Conservation (phyloP, 2,329 filamentous ascomycete genomes). For the Pyrenophora graminea region DNA sequence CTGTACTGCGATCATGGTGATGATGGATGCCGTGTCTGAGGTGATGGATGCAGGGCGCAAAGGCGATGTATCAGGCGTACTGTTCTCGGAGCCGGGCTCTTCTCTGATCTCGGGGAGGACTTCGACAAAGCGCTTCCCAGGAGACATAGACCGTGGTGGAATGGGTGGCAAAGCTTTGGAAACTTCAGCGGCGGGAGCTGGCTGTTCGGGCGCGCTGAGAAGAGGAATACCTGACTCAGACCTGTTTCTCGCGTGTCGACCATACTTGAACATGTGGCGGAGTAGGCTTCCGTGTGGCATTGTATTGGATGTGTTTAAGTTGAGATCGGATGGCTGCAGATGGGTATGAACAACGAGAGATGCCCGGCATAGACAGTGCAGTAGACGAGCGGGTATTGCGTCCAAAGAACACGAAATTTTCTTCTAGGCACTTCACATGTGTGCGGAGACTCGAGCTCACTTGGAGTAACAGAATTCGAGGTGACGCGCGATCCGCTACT, state of each 20-base stretch:
- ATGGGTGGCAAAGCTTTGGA: neutral
- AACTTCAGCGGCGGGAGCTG: neutral
- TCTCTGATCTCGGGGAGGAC: neutral
- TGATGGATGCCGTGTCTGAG: neutral
- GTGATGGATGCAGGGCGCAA: neutral
- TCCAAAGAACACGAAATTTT: neutral
- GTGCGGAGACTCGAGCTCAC: no score
- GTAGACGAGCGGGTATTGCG: neutral
- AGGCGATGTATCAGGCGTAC: neutral
- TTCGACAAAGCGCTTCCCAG: neutral
- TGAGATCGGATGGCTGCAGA: neutral
- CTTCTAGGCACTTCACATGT: neutral
- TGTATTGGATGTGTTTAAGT: neutral
- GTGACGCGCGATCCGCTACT: neutral
- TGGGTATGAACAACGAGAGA: neutral
- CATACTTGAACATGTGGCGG: slow-evolving; percentile 23
- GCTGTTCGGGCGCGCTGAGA: neutral
- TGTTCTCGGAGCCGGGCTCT: neutral
- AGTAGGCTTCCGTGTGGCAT: slow-evolving; percentile 17
- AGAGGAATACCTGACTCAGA: neutral
- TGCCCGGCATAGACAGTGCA: neutral
- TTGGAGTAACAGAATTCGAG: neutral
- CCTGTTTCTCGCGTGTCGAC: neutral
- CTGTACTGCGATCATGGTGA: neutral
- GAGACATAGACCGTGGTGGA: neutral